Conservation (phyloP, 2,329 filamentous ascomycete species). For the Alternaria arbusti region DNA sequence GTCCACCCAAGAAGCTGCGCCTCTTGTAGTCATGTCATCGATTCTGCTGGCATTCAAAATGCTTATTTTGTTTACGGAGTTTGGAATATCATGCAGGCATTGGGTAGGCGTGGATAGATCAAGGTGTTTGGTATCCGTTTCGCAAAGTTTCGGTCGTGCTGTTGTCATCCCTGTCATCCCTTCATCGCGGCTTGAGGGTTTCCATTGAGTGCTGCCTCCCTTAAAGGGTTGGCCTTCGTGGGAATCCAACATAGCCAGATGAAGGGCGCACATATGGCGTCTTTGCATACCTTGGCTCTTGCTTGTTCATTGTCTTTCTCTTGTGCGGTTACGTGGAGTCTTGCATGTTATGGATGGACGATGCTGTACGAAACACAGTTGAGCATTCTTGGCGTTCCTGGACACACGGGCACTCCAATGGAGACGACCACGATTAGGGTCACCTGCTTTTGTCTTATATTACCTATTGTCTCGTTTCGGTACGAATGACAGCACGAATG, state of each 20-base stretch:
- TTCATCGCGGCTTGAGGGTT: constrained; percentile 25
- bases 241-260: constrained; percentile 26
- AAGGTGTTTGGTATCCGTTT: not conserved
- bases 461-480: not conserved
- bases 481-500: not conserved
- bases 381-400: constrained; percentile 5
- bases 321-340: not conserved
- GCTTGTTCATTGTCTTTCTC: not conserved
- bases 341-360: constrained; percentile 1
- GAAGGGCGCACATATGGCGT: not conserved
- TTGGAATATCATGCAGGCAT: constrained; percentile 5
- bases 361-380: constrained; percentile 10
- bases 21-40: constrained; percentile 17
- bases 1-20: constrained; percentile 35
- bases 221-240: constrained; percentile 23
- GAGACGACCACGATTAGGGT: not conserved
- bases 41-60: not conserved
- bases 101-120: not conserved
- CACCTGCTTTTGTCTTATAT: not conserved
- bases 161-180: not conserved
- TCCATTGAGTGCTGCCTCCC: constrained; percentile 26
- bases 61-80: constrained; percentile 2
- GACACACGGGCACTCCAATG: not conserved
- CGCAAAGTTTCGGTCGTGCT: not conserved
- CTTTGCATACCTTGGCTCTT: not conserved